Percentiles rank a stretch among this genome's conserved stretches.
Evolutionary conservation across 148 eudicot species (phyloP).

Genomic region (Dysphania ambrosioides): DNA sequence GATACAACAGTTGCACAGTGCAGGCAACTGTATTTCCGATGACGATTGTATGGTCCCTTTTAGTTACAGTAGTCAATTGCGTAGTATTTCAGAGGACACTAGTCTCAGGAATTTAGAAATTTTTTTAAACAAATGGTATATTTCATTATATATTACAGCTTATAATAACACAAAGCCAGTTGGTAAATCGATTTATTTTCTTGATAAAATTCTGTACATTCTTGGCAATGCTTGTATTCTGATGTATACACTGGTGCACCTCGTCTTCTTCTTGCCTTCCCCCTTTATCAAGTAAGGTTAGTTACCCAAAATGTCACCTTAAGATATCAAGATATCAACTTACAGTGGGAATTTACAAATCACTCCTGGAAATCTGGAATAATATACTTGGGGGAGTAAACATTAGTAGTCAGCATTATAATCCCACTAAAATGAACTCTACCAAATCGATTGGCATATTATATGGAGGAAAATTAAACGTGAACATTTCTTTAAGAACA

Average conservation of each 20-base stretch:
- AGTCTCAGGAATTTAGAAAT: neutral
- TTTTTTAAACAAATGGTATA: neutral
- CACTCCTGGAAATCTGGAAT: no score
- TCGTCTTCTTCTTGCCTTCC: no score
- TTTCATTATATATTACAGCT: neutral
- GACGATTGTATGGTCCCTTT: constrained; percentile 18
- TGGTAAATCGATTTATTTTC: neutral
- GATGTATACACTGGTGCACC: no score
- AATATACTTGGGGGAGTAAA: no score
- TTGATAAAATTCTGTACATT: neutral
- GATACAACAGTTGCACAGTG: constrained; percentile 43
- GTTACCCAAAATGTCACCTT: no score
- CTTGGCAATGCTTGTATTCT: neutral
- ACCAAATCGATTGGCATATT: neutral
- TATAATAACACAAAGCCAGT: neutral
- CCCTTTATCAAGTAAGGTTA: no score
- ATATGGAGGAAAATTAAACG: no score
- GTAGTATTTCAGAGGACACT: neutral
- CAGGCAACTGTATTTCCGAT: constrained; percentile 38
- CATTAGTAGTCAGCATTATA: no score
- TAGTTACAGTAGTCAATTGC: neutral
- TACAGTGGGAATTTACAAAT: no score
- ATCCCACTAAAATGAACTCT: neutral
- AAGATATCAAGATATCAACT: no score
- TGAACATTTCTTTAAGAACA: no score